Evolutionary conservation across 2,329 filamentous ascomycete genomes (phyloP).

Genomic region (Epichloe typhina): DNA sequence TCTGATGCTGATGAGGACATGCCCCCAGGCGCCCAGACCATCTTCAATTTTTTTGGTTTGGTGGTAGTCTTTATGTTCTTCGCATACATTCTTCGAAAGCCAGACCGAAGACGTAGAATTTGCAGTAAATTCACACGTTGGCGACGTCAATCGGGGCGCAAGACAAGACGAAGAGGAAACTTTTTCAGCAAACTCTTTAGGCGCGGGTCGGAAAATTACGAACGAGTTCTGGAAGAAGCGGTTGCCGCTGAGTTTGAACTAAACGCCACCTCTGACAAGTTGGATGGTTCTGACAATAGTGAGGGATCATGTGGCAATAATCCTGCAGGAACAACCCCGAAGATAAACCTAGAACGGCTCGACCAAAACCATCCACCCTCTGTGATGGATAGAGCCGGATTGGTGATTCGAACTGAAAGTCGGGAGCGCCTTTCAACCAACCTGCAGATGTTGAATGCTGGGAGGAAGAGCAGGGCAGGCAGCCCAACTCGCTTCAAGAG

Average conservation of each 20-base stretch:
- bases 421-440: conserved; percentile 58
- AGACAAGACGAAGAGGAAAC: conserved; percentile 37
- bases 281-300: conserved; percentile 50
- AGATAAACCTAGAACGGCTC: conserved; percentile 38
- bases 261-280: conserved; percentile 49
- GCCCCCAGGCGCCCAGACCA: background rate
- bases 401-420: conserved; percentile 75
- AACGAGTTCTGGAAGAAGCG: conserved; percentile 75
- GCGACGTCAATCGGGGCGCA: conserved; percentile 17
- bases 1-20: background rate
- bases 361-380: conserved; percentile 31
- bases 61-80: conserved; percentile 56
- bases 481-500: conserved; percentile 49
- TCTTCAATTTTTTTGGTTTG: background rate
- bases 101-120: conserved; percentile 48
- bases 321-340: conserved; percentile 57
- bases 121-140: conserved; percentile 16
- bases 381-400: conserved; percentile 52
- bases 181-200: conserved; percentile 54
- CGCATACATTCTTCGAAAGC: conserved; percentile 63
- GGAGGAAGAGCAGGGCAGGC: conserved; percentile 41
- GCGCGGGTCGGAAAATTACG: conserved; percentile 48
- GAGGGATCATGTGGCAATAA: conserved; percentile 42
- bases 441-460: conserved; percentile 39
- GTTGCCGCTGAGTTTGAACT: conserved; percentile 67